Conservation (phyloP, 2,329 filamentous ascomycete species). For the Phialophora tarda region DNA sequence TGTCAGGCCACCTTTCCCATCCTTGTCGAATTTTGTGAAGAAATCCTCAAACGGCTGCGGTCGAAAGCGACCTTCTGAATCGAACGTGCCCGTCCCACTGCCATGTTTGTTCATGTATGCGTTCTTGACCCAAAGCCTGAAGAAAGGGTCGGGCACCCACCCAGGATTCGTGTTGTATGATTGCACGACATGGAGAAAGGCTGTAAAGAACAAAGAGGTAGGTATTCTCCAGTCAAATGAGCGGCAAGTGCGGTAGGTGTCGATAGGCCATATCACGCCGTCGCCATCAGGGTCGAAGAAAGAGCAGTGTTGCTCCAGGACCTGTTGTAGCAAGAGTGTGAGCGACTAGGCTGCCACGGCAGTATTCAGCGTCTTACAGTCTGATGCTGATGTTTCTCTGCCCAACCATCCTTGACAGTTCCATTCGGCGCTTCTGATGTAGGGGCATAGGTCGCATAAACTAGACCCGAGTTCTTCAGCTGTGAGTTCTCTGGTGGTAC, state of each 20-base stretch:
- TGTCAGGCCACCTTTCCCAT: conserved; percentile 49
- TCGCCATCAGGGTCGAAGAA: conserved; percentile 61
- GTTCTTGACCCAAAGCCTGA: conserved; percentile 49
- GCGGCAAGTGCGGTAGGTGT: conserved; percentile 58
- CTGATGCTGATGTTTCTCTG: conserved; percentile 42
- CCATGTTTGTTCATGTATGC: conserved; percentile 54
- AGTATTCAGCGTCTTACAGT: conserved; percentile 39
- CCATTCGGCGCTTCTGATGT: conserved; percentile 46
- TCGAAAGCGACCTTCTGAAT: conserved; percentile 53
- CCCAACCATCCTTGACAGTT: conserved; percentile 45
- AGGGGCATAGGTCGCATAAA: conserved; percentile 47
- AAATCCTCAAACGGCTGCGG: conserved; percentile 57
- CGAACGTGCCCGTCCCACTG: conserved; percentile 51
- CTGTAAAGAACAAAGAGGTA: conserved; percentile 51
- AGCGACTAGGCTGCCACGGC: not conserved
- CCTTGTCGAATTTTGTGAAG: conserved; percentile 53
- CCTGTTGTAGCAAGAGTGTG: conserved; percentile 6
- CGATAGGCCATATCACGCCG: conserved; percentile 59
- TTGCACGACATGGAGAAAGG: conserved; percentile 58
- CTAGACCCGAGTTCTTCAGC: conserved; percentile 41
- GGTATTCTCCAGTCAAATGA: conserved; percentile 47
- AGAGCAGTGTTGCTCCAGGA: conserved; percentile 60
- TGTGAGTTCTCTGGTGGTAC: conserved; percentile 8
- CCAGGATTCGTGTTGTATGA: conserved; percentile 55
- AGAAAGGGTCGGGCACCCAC: conserved; percentile 54